Evolutionary conservation across 306 rosid species (phyloP).

Genomic region (Vigna nakashimae): DNA sequence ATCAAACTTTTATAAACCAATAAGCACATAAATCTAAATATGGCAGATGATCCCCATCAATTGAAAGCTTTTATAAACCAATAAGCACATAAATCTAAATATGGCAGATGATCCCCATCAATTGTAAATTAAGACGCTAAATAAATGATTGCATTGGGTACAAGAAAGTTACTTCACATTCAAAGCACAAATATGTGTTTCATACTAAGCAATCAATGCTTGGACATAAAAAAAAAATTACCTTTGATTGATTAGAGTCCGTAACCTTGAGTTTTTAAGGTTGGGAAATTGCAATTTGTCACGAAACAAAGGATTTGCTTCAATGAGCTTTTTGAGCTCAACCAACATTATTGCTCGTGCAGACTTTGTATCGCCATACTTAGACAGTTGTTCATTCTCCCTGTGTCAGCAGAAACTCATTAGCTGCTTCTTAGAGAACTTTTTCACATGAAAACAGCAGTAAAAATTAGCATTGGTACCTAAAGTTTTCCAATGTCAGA

Average conservation of each 20-base stretch:
- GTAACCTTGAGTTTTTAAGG: constrained; percentile 90
- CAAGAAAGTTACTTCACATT: constrained; percentile 1
- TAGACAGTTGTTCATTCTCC: constrained; percentile 96
- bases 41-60: constrained; percentile 18
- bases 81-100: constrained; percentile 24
- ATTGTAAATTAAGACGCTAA: constrained; percentile 5
- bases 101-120: constrained; percentile 21
- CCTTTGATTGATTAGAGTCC: constrained; percentile 99
- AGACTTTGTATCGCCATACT: constrained; percentile 97
- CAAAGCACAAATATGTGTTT: constrained; percentile 6
- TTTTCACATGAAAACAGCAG: not conserved
- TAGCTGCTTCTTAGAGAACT: constrained; percentile 13
- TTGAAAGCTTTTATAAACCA: not conserved
- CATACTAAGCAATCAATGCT: not conserved
- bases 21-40: constrained; percentile 22
- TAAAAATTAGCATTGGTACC: constrained; percentile 54
- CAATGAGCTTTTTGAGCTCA: constrained; percentile 97
- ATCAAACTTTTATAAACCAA: not conserved
- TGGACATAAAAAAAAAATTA: constrained; percentile 38
- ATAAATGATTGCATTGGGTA: constrained; percentile 15
- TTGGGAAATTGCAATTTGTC: constrained; percentile 97
- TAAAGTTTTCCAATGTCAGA: constrained; percentile 93
- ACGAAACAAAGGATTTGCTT: constrained; percentile 95
- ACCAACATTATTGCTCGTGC: constrained; percentile 97
- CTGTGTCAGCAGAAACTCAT: constrained; percentile 51